Conservation (phyloP, 345 rosid species). For the Arabis hirsuta region DNA sequence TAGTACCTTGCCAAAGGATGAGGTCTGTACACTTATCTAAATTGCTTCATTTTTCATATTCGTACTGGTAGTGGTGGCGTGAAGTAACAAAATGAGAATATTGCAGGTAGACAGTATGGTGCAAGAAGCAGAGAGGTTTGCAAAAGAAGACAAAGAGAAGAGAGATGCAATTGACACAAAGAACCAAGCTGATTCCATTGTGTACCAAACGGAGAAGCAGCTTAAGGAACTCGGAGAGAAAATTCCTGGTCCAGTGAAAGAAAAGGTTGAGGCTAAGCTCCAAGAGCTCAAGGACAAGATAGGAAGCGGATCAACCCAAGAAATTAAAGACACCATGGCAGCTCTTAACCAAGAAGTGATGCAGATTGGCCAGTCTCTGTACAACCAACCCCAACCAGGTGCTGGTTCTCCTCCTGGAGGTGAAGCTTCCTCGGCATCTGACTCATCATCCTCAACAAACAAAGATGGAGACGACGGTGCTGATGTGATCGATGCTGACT, state of each 20-base stretch:
- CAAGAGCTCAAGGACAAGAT: slow-evolving; percentile 83
- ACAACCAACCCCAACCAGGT: slow-evolving; percentile 74
- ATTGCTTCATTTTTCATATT: neutral
- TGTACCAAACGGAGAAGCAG: slow-evolving; percentile 96
- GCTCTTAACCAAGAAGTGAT: slow-evolving; percentile 92
- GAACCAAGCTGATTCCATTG: slow-evolving; percentile 92
- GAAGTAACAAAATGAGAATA: slow-evolving; percentile 7
- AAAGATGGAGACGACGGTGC: slow-evolving; percentile 62
- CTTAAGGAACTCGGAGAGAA: slow-evolving; percentile 90
- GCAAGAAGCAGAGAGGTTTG: slow-evolving; percentile 81
- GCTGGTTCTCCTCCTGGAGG: slow-evolving; percentile 64
- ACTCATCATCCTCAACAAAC: slow-evolving; percentile 49
- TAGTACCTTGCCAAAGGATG: slow-evolving; percentile 91
- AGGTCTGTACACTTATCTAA: slow-evolving; percentile 58
- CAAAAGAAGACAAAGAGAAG: slow-evolving; percentile 92
- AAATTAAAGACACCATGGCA: slow-evolving; percentile 79
- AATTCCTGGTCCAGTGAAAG: slow-evolving; percentile 84
- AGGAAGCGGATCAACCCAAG: slow-evolving; percentile 69
- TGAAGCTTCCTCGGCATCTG: slow-evolving; percentile 53
- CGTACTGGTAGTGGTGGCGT: neutral
- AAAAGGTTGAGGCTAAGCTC: slow-evolving; percentile 84
- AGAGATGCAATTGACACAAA: slow-evolving; percentile 97
- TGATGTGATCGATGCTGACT: slow-evolving; percentile 86
- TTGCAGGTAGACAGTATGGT: slow-evolving; percentile 88
- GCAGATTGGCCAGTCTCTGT: slow-evolving; percentile 91